phyloP scores from a whole-genome alignment of 352 stramenopile species.

The Globisporangium heterothallicum region DNA sequence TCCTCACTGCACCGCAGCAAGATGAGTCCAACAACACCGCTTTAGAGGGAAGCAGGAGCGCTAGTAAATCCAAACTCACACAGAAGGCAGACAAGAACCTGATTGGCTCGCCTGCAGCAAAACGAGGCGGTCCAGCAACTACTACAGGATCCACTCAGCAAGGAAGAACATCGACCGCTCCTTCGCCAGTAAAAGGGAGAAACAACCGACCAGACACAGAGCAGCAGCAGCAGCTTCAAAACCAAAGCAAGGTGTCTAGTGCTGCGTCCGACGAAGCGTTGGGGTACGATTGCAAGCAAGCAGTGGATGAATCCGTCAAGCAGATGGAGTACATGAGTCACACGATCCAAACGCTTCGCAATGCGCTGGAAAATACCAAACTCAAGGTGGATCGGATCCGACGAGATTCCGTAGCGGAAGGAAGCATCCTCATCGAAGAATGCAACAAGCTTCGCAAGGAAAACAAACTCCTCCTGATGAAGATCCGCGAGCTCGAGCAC shows the following conservation, averaged over 20 bases:
- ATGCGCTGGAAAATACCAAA: slow-evolving; percentile 65
- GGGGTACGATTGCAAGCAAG: slow-evolving; percentile 72
- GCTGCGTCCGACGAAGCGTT: slow-evolving; percentile 34
- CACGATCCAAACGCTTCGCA: slow-evolving; percentile 57
- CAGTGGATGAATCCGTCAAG: slow-evolving; percentile 67
- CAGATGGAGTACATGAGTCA: slow-evolving; percentile 82
- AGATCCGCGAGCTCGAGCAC: slow-evolving; percentile 65
- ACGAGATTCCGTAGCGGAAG: slow-evolving; percentile 69
- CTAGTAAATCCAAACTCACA: neutral
- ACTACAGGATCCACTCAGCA: too few species aligned
- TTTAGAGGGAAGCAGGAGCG: slow-evolving; percentile 2
- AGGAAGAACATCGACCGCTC: slow-evolving; percentile 6
- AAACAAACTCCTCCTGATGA: slow-evolving; percentile 58
- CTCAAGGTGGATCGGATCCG: slow-evolving; percentile 56
- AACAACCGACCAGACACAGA: neutral
- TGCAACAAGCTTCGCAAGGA: slow-evolving; percentile 76
- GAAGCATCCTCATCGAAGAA: slow-evolving; percentile 73
- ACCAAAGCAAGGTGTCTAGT: neutral
- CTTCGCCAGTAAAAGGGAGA: slow-evolving; percentile 9
- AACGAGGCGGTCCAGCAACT: neutral
- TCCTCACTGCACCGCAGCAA: slow-evolving; percentile 4
- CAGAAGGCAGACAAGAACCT: neutral
- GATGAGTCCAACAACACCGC: neutral
- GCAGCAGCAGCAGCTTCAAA: slow-evolving; percentile 3
- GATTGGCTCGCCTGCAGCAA: slow-evolving; percentile 3